Conservation (phyloP, 2,329 filamentous ascomycete genomes). For the Lachnellula hyalina region DNA sequence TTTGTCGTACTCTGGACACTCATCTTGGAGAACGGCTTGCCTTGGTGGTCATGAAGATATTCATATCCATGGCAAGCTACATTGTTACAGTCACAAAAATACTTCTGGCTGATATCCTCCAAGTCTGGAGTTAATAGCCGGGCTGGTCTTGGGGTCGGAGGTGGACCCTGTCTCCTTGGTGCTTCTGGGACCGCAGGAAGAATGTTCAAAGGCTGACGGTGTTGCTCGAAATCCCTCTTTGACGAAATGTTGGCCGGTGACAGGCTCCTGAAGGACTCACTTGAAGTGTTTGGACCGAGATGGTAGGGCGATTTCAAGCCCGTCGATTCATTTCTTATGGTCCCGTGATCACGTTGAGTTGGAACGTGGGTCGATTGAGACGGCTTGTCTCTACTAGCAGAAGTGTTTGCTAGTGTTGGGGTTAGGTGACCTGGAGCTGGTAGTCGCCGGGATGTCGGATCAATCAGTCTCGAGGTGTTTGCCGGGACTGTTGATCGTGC, state of each 20-base stretch:
- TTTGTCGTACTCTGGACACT: conserved; percentile 2
- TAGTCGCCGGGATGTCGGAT: background rate
- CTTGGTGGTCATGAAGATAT: background rate
- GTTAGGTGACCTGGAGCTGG: background rate
- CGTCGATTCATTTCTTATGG: background rate
- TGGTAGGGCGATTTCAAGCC: background rate
- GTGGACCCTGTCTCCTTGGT: conserved; percentile 3
- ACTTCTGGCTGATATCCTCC: conserved; percentile 4
- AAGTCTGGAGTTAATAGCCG: conserved; percentile 8
- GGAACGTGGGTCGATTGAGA: background rate
- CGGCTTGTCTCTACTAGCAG: background rate
- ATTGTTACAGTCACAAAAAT: conserved; percentile 6
- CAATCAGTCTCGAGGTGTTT: conserved; percentile 5
- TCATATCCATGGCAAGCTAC: background rate
- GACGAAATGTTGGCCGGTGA: background rate
- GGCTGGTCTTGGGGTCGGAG: conserved; percentile 6
- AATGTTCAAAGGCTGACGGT: background rate
- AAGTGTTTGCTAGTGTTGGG: background rate
- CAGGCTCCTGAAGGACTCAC: background rate
- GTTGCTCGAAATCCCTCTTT: background rate
- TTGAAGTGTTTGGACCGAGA: background rate
- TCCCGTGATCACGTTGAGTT: background rate
- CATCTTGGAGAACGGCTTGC: background rate
- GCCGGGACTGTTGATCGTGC: background rate
- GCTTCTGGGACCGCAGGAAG: conserved; percentile 1